Evolutionary conservation across 2,329 filamentous ascomycete genomes (phyloP).

Genomic region (Verticillium klebahnii): DNA sequence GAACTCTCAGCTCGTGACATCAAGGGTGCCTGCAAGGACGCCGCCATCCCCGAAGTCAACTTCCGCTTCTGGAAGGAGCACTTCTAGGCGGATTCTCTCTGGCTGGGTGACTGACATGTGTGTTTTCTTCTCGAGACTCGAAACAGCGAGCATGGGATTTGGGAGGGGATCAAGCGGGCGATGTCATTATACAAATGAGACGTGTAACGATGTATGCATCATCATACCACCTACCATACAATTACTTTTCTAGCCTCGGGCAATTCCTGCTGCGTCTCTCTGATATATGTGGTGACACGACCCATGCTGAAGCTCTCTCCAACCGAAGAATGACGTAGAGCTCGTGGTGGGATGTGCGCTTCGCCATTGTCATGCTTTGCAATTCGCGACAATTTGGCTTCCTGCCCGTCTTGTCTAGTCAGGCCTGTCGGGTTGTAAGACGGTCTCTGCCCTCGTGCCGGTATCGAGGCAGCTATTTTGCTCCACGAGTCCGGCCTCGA

Average conservation of each 20-base stretch:
- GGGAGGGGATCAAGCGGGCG: neutral
- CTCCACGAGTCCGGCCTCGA: too few relatives aligned
- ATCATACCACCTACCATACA: neutral
- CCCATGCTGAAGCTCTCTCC: too few relatives aligned
- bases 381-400: too few relatives aligned
- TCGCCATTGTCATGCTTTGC: too few relatives aligned
- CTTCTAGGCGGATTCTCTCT: conserved; percentile 40
- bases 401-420: too few relatives aligned
- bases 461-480: too few relatives aligned
- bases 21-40: conserved; percentile 70
- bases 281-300: neutral
- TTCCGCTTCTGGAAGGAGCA: conserved; percentile 99
- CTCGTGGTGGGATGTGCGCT: too few relatives aligned
- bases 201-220: neutral
- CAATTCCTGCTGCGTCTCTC: neutral
- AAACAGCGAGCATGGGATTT: neutral
- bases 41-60: conserved; percentile 71
- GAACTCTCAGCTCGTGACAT: conserved; percentile 69
- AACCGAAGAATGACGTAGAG: too few relatives aligned
- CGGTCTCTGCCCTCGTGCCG: too few relatives aligned
- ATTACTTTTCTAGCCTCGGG: neutral
- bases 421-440: too few relatives aligned
- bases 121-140: neutral
- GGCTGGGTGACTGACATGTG: neutral
- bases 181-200: neutral